phyloP scores from a whole-genome alignment of 2,329 filamentous ascomycete genomes.

The Pseudocercospora crystallina region DNA sequence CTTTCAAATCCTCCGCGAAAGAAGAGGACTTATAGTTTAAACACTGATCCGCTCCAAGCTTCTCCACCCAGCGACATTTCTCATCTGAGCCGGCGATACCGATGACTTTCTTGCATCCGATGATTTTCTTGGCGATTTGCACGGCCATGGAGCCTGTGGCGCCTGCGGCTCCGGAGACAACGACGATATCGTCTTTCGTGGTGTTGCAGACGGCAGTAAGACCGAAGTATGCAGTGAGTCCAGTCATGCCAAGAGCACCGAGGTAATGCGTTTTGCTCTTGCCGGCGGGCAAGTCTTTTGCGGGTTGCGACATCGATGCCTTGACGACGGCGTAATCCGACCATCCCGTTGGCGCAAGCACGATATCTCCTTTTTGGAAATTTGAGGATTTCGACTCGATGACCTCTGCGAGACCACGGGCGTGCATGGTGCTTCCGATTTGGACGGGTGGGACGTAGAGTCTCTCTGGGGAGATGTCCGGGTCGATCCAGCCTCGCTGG shows the following conservation, averaged over 20 bases:
- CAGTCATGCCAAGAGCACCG: constrained; percentile 46
- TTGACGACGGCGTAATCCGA: constrained; percentile 44
- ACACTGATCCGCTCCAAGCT: constrained; percentile 54
- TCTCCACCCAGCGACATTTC: constrained; percentile 54
- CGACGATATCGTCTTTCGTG: constrained; percentile 45
- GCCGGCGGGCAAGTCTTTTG: constrained; percentile 30
- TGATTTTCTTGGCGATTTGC: constrained; percentile 54
- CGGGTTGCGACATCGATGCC: constrained; percentile 26
- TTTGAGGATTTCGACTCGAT: constrained; percentile 36
- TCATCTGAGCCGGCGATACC: constrained; percentile 54
- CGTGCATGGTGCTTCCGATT: constrained; percentile 41
- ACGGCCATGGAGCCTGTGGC: constrained; percentile 52
- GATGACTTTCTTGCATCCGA: constrained; percentile 46
- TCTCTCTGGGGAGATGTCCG: constrained; percentile 38
- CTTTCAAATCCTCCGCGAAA: constrained; percentile 49
- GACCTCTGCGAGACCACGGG: constrained; percentile 39
- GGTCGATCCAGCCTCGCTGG: constrained; percentile 52
- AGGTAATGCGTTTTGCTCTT: constrained; percentile 47
- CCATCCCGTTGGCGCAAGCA: constrained; percentile 40
- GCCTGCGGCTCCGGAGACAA: constrained; percentile 51
- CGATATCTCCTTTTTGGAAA: constrained; percentile 38
- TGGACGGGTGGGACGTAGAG: constrained; percentile 49
- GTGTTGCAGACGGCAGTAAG: constrained; percentile 42
- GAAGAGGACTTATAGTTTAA: constrained; percentile 54
- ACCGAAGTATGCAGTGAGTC: constrained; percentile 51